Evolutionary conservation across 257 asterid genomes (phyloP), one percentile per base, ranked within the genome.

Genomic region (Sherardia arvensis): DNA sequence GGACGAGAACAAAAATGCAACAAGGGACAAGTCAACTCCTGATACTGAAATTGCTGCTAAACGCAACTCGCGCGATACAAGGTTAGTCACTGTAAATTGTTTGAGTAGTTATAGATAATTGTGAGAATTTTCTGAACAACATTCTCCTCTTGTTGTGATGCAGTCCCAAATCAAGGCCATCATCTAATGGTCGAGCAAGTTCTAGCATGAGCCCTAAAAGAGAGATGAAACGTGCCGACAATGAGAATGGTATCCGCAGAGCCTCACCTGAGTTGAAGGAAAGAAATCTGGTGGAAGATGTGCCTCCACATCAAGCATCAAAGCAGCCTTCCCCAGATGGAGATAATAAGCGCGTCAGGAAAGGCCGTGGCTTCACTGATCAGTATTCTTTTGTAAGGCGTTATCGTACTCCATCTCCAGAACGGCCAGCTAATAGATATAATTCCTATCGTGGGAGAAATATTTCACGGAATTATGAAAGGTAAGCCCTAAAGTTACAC

Each of bases 391-490:
- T 84, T 70, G 99, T 82, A 55, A 81, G 99, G 71, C 92, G 88
- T 65, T 93, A 87, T 33, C 95, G 96, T 15, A 90, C 99, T n/a
- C 99, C 97, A 45, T 87, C 97, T 70, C 99, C 99, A 29, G 90
- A 84, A 69, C 76, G 81, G 28, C 74, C 84, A 57, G 83, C 83
- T 60, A 81, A 83, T 72, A 80, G 92, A 70, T 75, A 96, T 62
- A 76, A 81, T 75, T 70, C 76, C 64, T 84, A 85, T 57, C 80
- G 94, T 29, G 96, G 95, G 74, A 81, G 96, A 79, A 77, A 90
- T 71, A 34, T 73, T 69, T 85, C 78, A 38, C 83, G 94, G 74
- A 82, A 90, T 45, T 71, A 60, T 36, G 92, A 84, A 80, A 87
- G 97, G 96, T 93, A 14, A 79, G 61, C 32, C 64, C 55, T 61